Conservation (phyloP, 2,329 filamentous ascomycete genomes). For the Colletotrichum sp. region DNA sequence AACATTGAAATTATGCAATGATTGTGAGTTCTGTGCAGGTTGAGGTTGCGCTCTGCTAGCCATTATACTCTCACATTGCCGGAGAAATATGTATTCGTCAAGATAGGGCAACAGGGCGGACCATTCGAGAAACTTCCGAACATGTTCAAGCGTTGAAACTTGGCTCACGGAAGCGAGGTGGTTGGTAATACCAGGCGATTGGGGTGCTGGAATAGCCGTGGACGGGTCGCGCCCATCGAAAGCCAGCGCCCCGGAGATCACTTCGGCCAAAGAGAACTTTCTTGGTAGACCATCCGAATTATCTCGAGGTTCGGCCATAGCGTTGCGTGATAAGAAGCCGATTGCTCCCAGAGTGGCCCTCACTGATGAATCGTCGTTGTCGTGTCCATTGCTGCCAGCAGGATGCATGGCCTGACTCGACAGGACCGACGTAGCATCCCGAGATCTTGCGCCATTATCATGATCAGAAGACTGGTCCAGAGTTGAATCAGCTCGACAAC, state of each 20-base stretch:
- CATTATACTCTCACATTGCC: neutral
- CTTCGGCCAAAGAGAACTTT: neutral
- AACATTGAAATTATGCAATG: slow-evolving; percentile 2
- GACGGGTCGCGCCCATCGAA: slow-evolving; percentile 7
- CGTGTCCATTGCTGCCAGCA: neutral
- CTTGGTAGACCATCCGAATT: neutral
- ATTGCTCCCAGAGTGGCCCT: slow-evolving; percentile 16
- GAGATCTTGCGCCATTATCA: neutral
- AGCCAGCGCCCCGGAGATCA: neutral
- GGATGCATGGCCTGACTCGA: neutral
- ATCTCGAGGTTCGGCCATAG: slow-evolving; percentile 11
- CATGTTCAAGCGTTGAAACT: neutral
- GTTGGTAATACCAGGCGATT: neutral
- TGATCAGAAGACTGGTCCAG: neutral
- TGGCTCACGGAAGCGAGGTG: neutral
- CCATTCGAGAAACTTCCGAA: neutral
- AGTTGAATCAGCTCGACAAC: neutral
- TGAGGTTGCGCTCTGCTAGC: neutral
- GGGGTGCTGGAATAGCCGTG: neutral
- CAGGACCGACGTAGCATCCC: neutral
- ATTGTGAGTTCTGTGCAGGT: neutral
- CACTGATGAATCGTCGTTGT: slow-evolving; percentile 7
- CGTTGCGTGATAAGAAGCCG: slow-evolving; percentile 11
- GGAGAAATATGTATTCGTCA: neutral
- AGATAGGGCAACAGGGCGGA: neutral